Conservation (phyloP, 352 stramenopile species). For the Pythium vanterpoolii region DNA sequence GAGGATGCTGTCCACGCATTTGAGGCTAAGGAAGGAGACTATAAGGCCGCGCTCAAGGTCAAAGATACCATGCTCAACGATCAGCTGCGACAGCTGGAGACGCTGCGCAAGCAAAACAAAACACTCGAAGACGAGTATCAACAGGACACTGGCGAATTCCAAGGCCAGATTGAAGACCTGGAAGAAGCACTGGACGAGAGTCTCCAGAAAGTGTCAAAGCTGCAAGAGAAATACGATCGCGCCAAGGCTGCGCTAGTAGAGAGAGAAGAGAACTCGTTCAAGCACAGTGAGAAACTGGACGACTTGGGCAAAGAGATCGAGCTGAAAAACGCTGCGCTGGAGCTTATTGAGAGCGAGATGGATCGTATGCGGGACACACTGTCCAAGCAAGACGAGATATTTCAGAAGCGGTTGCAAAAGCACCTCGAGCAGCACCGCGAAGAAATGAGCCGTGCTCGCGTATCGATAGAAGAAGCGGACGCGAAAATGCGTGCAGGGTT, state of each 20-base stretch:
- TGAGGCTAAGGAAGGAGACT: conserved; percentile 48
- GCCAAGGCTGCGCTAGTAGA: conserved; percentile 13
- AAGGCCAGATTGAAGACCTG: conserved; percentile 56
- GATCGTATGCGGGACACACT: conserved; percentile 50
- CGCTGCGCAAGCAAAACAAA: conserved; percentile 31
- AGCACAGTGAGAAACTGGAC: conserved; percentile 20
- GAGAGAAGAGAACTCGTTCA: conserved; percentile 21
- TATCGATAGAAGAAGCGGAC: conserved; percentile 33
- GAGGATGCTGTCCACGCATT: conserved; percentile 24
- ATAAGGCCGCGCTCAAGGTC: conserved; percentile 55
- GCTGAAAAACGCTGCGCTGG: conserved; percentile 50
- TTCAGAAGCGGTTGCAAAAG: conserved; percentile 47
- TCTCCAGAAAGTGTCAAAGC: conserved; percentile 37
- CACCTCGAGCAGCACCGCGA: conserved; percentile 46
- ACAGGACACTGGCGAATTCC: conserved; percentile 44
- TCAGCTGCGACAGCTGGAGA: conserved; percentile 47
- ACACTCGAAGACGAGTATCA: conserved; percentile 40
- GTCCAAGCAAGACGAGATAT: conserved; percentile 51
- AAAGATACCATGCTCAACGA: conserved; percentile 76
- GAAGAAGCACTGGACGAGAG: conserved; percentile 57
- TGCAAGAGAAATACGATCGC: conserved; percentile 34
- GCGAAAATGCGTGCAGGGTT: conserved; percentile 32
- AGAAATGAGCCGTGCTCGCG: conserved; percentile 32
- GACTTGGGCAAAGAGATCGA: conserved; percentile 33
- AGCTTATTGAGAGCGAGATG: conserved; percentile 72